These are phyloP conservation scores for Microcyclospora tardicrescens DNA, from an alignment of 2,329 filamentous ascomycete genomes.

Conservation along the genomic window DNA sequence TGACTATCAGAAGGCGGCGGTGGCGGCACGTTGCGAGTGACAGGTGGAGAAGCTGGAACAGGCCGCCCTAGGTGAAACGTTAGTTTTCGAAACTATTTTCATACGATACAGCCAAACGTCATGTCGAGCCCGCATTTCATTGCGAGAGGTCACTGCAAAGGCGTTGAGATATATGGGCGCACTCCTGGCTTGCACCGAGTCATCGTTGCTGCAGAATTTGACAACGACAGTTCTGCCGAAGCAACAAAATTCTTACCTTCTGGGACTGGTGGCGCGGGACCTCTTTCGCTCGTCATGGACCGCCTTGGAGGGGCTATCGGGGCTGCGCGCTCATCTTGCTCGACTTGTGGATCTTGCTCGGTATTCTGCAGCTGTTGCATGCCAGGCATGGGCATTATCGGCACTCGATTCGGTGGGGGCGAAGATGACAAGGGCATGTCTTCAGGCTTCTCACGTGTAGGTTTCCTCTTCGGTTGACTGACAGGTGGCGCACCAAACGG, in stretches of 20 bases:
- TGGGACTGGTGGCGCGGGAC: slow-evolving; percentile 30
- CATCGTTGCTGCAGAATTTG: no score
- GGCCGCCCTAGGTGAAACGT: not conserved
- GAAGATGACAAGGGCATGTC: slow-evolving; percentile 8
- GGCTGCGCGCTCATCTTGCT: slow-evolving; percentile 38
- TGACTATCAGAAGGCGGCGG: slow-evolving; percentile 3
- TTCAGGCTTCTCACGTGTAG: slow-evolving; percentile 24
- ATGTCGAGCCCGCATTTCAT: not conserved
- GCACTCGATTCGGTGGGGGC: slow-evolving; percentile 29
- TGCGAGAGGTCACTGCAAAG: slow-evolving; percentile 6
- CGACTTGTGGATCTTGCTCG: slow-evolving; percentile 37
- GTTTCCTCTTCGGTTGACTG: slow-evolving; percentile 28
- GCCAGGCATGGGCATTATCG: slow-evolving; percentile 44
- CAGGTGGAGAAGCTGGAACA: not conserved
- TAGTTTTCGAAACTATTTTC: no score
- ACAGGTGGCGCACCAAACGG: slow-evolving; percentile 12
- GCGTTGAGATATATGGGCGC: no score
- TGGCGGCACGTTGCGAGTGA: slow-evolving; percentile 4
- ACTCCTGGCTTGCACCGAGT: no score
- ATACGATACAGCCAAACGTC: not conserved
- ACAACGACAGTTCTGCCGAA: no score
- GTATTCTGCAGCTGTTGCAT: slow-evolving; percentile 40
- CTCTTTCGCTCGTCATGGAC: slow-evolving; percentile 25
- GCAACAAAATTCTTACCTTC: slow-evolving; percentile 35
- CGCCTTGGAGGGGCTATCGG: slow-evolving; percentile 30